Evolutionary conservation across 1,284 basidiomycete species (phyloP), one percentile per base, ranked within the genome.

Genomic region (Austroboletus novae-zelandiae): DNA sequence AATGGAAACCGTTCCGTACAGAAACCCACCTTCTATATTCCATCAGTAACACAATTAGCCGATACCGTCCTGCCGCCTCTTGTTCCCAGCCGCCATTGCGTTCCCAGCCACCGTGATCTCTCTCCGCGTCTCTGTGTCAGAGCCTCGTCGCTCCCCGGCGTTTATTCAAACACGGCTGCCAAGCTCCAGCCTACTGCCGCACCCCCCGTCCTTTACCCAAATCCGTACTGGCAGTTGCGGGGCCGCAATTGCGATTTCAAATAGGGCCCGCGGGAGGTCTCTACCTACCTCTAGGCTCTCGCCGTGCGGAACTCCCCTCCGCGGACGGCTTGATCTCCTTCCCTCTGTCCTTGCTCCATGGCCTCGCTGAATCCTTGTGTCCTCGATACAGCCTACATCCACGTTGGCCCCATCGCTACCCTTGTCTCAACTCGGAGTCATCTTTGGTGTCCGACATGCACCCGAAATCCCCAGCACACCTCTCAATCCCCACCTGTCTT

Each of bases 161-260:
- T 40, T 53, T 49, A 20, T 30, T 55, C 50, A 37, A 63, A 53
- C 59, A 6, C 20, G 61, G 58, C 49, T 41, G 59, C 58, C 59
- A 61, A 61, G 58, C 57, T 48, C 59, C 58, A 59, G 50, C 47
- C 56, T 63, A 60, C 57, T 41, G 53, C 58, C 58, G 58, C 58
- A 63, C 44, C 35, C 53, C n/a, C 54, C 17, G 20, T 50, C 50
- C 54, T 23, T 36, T 45, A 14, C 20, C 52, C 53, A 60, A 63
- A 60, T 60, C 39, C 42, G 50, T 59, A 35, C 10, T 45, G 49
- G 36, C 53, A 55, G 49, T 56, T 59, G 59, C 49, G 59, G 59
- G 61, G 58, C 50, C 30, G 48, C 47, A 40, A 40, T 43, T 23
- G 11, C 20, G 5, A 58, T 60, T 60, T 52, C n/a, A 61, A 63